Conservation (phyloP, 1,284 basidiomycete genomes). For the Anthracocystis panici-leucophaei region DNA sequence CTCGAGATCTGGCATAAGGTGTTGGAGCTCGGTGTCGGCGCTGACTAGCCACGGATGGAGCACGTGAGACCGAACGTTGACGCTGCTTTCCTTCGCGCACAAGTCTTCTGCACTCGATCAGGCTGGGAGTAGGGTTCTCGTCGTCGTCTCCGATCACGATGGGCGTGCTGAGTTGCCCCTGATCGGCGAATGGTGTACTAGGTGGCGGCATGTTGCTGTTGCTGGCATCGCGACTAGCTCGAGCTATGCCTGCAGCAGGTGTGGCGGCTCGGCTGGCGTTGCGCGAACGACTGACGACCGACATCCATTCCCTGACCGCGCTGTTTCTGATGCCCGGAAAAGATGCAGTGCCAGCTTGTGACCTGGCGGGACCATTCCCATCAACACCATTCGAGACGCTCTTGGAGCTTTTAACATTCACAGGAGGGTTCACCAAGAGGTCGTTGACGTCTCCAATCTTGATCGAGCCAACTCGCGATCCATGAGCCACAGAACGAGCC, state of each 20-base stretch:
- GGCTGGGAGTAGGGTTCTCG: too few relatives aligned
- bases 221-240: neutral
- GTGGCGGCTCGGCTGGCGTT: constrained; percentile 4
- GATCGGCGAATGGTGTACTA: neutral
- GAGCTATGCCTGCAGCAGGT: neutral
- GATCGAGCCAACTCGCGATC: neutral
- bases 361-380: neutral
- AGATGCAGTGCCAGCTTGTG: neutral
- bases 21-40: neutral
- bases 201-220: constrained; percentile 5
- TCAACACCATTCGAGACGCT: neutral
- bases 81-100: neutral
- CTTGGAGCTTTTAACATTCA: neutral
- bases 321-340: neutral
- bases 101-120: too few relatives aligned
- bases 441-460: constrained; percentile 19
- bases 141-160: constrained; percentile 14
- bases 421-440: constrained; percentile 1
- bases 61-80: constrained; percentile 2
- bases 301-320: neutral
- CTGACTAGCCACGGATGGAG: constrained; percentile 1
- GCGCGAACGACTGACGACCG: neutral
- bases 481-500: neutral
- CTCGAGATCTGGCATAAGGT: neutral
- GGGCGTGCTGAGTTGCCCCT: neutral